Conservation (phyloP, 192 early-diverging fungal species). For the Linnemannia exigua region DNA sequence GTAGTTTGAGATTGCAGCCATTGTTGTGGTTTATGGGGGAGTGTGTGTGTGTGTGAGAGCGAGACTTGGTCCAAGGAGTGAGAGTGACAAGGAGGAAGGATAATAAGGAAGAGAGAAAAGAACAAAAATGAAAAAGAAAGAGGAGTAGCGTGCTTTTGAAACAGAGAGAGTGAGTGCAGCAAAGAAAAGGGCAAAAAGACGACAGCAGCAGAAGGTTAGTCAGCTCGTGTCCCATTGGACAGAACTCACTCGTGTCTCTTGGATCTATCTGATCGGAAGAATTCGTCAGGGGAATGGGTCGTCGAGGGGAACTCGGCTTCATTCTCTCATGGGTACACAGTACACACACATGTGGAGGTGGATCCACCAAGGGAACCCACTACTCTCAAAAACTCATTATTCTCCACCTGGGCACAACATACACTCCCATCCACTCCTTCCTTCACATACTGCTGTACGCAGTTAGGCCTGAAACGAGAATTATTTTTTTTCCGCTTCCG, state of each 20-base stretch:
- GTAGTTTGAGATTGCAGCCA: slow-evolving; percentile 55
- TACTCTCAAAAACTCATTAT: background rate
- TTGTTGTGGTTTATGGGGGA: background rate
- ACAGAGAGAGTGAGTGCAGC: background rate
- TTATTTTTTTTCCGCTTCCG: slow-evolving; percentile 20
- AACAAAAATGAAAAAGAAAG: slow-evolving; percentile 5
- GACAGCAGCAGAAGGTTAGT: slow-evolving; percentile 1
- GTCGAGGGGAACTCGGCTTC: background rate
- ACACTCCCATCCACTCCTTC: background rate
- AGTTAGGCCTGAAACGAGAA: background rate
- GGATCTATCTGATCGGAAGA: slow-evolving; percentile 4
- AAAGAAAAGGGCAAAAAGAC: background rate
- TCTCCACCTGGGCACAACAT: background rate
- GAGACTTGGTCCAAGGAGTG: background rate
- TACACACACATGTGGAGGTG: too few relatives aligned
- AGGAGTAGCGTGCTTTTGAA: background rate
- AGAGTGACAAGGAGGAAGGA: background rate
- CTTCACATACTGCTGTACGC: too few relatives aligned
- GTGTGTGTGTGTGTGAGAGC: background rate
- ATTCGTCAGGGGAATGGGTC: background rate
- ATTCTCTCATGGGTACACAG: background rate
- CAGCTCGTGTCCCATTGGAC: background rate
- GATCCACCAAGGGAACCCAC: background rate
- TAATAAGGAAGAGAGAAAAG: background rate
- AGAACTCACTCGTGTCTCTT: background rate